These are phyloP conservation scores for Penicillium atrosanguineum DNA, from an alignment of 495 filamentous ascomycete species.

Conservation along the genomic window DNA sequence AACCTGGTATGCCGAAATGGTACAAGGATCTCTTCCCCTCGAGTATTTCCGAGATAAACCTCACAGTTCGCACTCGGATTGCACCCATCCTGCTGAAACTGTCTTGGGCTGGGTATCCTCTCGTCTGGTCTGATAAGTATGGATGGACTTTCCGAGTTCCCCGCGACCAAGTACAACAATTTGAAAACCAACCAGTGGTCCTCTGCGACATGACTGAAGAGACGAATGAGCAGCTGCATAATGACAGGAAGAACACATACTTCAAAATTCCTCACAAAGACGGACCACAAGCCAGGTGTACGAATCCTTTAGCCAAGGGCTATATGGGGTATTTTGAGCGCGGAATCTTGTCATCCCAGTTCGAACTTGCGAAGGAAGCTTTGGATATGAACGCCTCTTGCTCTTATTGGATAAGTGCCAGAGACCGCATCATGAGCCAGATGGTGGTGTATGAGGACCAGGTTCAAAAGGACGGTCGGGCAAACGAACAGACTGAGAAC, in stretches of 20 bases:
- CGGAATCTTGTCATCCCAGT: slow-evolving; percentile 81
- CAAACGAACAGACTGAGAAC: slow-evolving; percentile 15
- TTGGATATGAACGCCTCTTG: slow-evolving; percentile 98
- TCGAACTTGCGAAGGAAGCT: slow-evolving; percentile 84
- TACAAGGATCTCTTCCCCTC: slow-evolving; percentile 86
- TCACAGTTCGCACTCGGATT: slow-evolving; percentile 87
- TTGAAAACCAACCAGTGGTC: slow-evolving; percentile 65
- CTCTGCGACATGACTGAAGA: slow-evolving; percentile 77
- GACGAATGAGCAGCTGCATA: slow-evolving; percentile 55
- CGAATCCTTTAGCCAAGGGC: slow-evolving; percentile 82
- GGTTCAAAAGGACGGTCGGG: slow-evolving; percentile 22
- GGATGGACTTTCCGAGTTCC: slow-evolving; percentile 91
- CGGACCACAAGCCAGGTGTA: slow-evolving; percentile 80
- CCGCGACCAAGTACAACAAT: slow-evolving; percentile 57
- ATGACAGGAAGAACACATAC: slow-evolving; percentile 66
- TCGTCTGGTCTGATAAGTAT: slow-evolving; percentile 89
- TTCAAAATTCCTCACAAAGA: slow-evolving; percentile 97
- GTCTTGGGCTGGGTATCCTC: slow-evolving; percentile 83
- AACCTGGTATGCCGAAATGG: slow-evolving; percentile 92
- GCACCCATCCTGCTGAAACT: slow-evolving; percentile 82
- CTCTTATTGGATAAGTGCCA: slow-evolving; percentile 96
- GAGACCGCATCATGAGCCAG: slow-evolving; percentile 87
- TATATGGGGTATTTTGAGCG: slow-evolving; percentile 91
- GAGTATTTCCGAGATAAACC: slow-evolving; percentile 57
- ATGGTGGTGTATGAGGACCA: slow-evolving; percentile 86